Percentiles rank a stretch among this genome's conserved stretches.
Conservation (phyloP, 129 eudicot species). For the Flaveria trinervia region DNA sequence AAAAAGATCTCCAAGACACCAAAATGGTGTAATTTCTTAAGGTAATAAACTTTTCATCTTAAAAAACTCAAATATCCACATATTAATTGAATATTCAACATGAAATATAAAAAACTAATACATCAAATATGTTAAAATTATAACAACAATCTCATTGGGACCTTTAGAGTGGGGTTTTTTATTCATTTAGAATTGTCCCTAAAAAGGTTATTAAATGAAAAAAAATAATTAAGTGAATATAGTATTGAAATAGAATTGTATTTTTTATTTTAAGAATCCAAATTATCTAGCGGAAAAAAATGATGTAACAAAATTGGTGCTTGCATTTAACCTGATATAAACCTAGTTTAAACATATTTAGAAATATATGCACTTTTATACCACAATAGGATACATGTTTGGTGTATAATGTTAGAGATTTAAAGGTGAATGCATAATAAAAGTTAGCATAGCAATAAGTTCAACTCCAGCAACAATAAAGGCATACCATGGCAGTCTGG, state of each 20-base stretch:
- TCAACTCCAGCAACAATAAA: background rate
- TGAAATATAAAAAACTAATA: background rate
- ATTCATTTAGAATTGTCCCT: background rate
- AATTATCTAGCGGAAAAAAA: no score
- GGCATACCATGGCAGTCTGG: conserved; percentile 63
- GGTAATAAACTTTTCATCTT: background rate
- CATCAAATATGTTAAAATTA: background rate
- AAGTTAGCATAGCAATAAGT: background rate
- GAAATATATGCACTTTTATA: background rate
- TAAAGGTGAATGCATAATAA: background rate
- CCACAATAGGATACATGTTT: background rate
- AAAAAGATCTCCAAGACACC: background rate
- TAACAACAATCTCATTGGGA: background rate
- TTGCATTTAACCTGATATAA: background rate
- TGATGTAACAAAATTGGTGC: background rate
- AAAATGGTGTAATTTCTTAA: background rate
- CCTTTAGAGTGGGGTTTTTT: background rate
- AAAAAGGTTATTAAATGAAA: background rate
- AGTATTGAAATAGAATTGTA: background rate
- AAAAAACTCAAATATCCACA: background rate
- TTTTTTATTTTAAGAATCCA: no score
- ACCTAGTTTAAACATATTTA: background rate
- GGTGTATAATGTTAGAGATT: background rate
- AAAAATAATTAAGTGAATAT: no score
- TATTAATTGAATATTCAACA: background rate